Percentiles rank a stretch among this genome's conserved stretches.
Conservation (phyloP, 2,329 filamentous ascomycete species). For the Metarhizium anisopliae region DNA sequence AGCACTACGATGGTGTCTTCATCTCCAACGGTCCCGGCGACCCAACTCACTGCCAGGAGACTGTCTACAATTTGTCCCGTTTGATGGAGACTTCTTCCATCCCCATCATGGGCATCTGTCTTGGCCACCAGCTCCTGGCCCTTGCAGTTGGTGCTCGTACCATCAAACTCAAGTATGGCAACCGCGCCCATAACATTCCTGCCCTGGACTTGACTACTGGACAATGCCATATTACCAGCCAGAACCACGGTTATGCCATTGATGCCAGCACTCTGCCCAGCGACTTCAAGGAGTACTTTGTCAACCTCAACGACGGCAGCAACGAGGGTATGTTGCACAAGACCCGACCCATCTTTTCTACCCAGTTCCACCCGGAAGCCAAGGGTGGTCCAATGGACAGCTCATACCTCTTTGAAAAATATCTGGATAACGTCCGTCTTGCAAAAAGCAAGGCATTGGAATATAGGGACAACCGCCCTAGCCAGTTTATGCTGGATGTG, state of each 20-base stretch:
- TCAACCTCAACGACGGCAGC: conserved; percentile 94
- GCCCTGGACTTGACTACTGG: conserved; percentile 90
- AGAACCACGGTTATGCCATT: conserved; percentile 97
- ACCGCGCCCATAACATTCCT: conserved; percentile 97
- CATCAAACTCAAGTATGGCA: conserved; percentile 98
- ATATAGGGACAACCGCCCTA: conserved; percentile 81
- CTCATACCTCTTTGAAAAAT: conserved; percentile 93
- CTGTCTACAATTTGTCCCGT: conserved; percentile 83
- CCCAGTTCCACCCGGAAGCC: conserved; percentile 97
- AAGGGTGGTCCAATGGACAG: conserved; percentile 96
- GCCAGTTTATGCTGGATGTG: conserved; percentile 80
- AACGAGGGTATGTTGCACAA: conserved; percentile 98
- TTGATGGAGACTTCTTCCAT: conserved; percentile 87
- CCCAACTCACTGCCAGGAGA: conserved; percentile 91
- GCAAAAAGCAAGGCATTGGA: conserved; percentile 79
- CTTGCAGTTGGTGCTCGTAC: conserved; percentile 82
- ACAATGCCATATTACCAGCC: conserved; percentile 95
- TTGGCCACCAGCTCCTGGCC: conserved; percentile 92
- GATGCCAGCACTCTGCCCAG: conserved; percentile 71
- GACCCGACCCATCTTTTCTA: conserved; percentile 92
- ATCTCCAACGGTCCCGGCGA: conserved; percentile 98
- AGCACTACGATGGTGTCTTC: conserved; percentile 97
- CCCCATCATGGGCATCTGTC: conserved; percentile 95
- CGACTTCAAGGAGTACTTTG: conserved; percentile 97
- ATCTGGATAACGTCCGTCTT: conserved; percentile 77